These are phyloP conservation scores for Eimeria necatrix DNA, from an alignment of 169 alveolate species.

Conservation along the genomic window DNA sequence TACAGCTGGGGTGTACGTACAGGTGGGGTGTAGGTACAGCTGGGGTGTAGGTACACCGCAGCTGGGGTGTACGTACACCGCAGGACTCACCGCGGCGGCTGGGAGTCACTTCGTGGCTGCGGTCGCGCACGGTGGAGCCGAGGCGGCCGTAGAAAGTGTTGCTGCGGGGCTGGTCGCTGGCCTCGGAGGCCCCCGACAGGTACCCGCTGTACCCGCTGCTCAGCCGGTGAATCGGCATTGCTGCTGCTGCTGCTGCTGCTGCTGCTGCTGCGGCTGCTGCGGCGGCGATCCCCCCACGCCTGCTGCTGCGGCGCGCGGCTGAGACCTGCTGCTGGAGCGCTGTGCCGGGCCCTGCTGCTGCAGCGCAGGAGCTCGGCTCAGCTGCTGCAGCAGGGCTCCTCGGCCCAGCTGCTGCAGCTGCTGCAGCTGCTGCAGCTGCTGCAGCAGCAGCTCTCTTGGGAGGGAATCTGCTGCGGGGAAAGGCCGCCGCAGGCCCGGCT, in stretches of 20 bases:
- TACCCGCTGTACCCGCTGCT: slow-evolving; percentile 71
- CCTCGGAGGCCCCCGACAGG: not conserved
- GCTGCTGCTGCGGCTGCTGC: too few species aligned
- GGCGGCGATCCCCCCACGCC: too few species aligned
- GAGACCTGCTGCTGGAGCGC: too few species aligned
- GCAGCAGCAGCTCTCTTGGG: too few species aligned
- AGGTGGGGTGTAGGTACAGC: not conserved
- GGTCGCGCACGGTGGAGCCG: slow-evolving; percentile 25
- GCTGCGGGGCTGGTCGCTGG: slow-evolving; percentile 24
- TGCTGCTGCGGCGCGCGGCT: too few species aligned
- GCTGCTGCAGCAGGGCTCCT: too few species aligned
- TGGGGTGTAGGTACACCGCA: not conserved
- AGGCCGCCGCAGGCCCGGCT: too few species aligned
- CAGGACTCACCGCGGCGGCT: slow-evolving; percentile 28
- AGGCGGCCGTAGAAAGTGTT: slow-evolving; percentile 60
- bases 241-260: not conserved
- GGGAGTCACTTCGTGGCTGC: not conserved
- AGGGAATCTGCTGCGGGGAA: too few species aligned
- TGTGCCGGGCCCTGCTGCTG: too few species aligned
- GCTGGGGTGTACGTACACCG: not conserved
- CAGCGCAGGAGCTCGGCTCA: too few species aligned
- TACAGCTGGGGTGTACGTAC: not conserved
- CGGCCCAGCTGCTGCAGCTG: too few species aligned
- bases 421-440: too few species aligned
- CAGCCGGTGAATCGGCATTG: slow-evolving; percentile 26